Conservation (phyloP, 257 asterid genomes). For the Penstemon barbatus region DNA sequence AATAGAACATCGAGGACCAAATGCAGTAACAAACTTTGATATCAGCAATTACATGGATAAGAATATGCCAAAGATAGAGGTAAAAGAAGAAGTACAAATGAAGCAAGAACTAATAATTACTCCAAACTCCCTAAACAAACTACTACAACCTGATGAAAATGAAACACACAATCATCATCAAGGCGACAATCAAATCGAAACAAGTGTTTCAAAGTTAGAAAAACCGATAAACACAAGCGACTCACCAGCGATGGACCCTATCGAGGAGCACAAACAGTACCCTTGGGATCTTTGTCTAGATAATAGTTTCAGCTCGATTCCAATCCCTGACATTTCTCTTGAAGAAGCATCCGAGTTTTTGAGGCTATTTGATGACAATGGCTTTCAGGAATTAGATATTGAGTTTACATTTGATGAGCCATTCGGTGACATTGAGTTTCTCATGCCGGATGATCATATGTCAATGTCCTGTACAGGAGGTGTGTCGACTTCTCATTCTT, state of each 20-base stretch:
- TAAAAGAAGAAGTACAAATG: slow-evolving; percentile 21
- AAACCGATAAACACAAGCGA: too few relatives aligned
- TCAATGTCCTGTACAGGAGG: slow-evolving; percentile 32
- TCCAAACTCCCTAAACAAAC: slow-evolving; percentile 9
- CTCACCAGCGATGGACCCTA: slow-evolving; percentile 30
- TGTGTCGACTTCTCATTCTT: slow-evolving; percentile 35
- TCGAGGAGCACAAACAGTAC: slow-evolving; percentile 45
- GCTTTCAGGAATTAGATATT: slow-evolving; percentile 44
- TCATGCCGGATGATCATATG: slow-evolving; percentile 26
- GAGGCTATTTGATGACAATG: slow-evolving; percentile 44
- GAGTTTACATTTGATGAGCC: slow-evolving; percentile 52
- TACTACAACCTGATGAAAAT: slow-evolving; percentile 23
- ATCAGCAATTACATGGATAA: slow-evolving; percentile 59
- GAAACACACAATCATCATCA: slow-evolving; percentile 30
- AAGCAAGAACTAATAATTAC: slow-evolving; percentile 1
- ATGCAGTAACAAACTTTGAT: slow-evolving; percentile 86
- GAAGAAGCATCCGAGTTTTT: slow-evolving; percentile 48
- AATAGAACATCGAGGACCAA: slow-evolving; percentile 66
- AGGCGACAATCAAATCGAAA: slow-evolving; percentile 30
- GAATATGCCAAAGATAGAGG: slow-evolving; percentile 22
- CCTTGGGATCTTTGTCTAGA: slow-evolving; percentile 74
- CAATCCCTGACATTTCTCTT: slow-evolving; percentile 45
- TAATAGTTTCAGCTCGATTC: slow-evolving; percentile 38
- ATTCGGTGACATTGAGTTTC: slow-evolving; percentile 32
- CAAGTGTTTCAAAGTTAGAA: slow-evolving; percentile 30